Evolutionary conservation across 2,329 filamentous ascomycete genomes (phyloP).

Genomic region (Colletotrichum gloeosporioides): DNA sequence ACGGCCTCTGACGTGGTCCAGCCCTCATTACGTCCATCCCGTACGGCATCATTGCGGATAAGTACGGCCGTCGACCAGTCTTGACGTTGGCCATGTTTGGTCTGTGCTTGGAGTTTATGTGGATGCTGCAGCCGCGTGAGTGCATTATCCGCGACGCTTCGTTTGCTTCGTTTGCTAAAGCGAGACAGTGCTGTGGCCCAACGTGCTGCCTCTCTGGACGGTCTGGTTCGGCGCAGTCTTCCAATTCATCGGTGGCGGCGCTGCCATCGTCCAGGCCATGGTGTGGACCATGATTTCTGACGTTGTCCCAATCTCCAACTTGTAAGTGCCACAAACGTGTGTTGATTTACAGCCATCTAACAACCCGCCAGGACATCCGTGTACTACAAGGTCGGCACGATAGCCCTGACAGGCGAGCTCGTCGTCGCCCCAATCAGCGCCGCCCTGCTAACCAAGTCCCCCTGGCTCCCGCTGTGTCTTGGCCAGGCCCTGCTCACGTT

Average conservation of each 20-base stretch:
- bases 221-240: constrained; percentile 38
- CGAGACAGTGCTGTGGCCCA: constrained; percentile 38
- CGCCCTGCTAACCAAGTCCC: constrained; percentile 39
- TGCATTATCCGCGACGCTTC: neutral
- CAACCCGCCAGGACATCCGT: constrained; percentile 33
- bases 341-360: neutral
- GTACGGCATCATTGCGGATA: constrained; percentile 52
- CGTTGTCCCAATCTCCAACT: constrained; percentile 39
- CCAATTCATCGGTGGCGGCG: constrained; percentile 47
- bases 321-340: neutral
- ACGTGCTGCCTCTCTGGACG: constrained; percentile 45
- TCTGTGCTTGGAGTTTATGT: constrained; percentile 29
- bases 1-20: constrained; percentile 16
- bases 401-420: constrained; percentile 42
- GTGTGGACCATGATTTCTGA: constrained; percentile 52
- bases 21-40: constrained; percentile 50
- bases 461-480: constrained; percentile 45
- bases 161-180: constrained; percentile 24
- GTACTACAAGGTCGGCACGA: constrained; percentile 45
- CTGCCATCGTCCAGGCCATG: constrained; percentile 45
- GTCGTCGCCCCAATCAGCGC: constrained; percentile 45
- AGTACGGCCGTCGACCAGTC: constrained; percentile 48
- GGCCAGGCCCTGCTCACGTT: constrained; percentile 34
- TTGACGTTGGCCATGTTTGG: constrained; percentile 41
- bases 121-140: constrained; percentile 37